phyloP scores from a whole-genome alignment of 2,329 filamentous ascomycete species.

The Aspergillus ibericus region DNA sequence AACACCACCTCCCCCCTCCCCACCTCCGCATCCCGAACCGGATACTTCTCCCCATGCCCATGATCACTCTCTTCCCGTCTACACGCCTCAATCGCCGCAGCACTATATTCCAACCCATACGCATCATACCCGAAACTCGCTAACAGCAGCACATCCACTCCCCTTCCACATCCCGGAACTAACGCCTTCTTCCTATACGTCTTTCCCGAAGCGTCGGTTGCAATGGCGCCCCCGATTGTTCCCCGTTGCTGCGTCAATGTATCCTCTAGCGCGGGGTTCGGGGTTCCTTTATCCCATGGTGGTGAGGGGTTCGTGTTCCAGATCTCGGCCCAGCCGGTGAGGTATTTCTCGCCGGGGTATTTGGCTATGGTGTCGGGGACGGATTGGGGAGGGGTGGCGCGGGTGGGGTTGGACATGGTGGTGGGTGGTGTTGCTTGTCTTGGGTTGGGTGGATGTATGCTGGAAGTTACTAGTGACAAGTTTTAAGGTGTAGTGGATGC shows the following conservation, averaged over 20 bases:
- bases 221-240: constrained; percentile 38
- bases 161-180: constrained; percentile 77
- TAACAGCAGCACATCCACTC: constrained; percentile 76
- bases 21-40: constrained; percentile 3
- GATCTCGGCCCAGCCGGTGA: constrained; percentile 53
- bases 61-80: not conserved
- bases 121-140: constrained; percentile 73
- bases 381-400: not conserved
- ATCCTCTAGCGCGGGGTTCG: constrained; percentile 60
- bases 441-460: not conserved
- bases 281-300: constrained; percentile 59
- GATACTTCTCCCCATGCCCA: constrained; percentile 3
- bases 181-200: constrained; percentile 57
- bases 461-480: not conserved
- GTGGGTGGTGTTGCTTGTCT: not conserved
- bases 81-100: constrained; percentile 7
- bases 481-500: too few relatives aligned
- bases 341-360: constrained; percentile 4
- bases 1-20: constrained; percentile 54
- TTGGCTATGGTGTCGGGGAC: constrained; percentile 10
- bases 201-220: constrained; percentile 18
- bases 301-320: constrained; percentile 55
- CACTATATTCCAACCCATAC: constrained; percentile 63
- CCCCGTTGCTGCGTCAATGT: constrained; percentile 43
- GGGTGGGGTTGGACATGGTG: not conserved